A percentile compares a stretch with the other conserved stretches of the same genome.
Conservation (phyloP, 345 rosid genomes). For the Syzygium grande region DNA sequence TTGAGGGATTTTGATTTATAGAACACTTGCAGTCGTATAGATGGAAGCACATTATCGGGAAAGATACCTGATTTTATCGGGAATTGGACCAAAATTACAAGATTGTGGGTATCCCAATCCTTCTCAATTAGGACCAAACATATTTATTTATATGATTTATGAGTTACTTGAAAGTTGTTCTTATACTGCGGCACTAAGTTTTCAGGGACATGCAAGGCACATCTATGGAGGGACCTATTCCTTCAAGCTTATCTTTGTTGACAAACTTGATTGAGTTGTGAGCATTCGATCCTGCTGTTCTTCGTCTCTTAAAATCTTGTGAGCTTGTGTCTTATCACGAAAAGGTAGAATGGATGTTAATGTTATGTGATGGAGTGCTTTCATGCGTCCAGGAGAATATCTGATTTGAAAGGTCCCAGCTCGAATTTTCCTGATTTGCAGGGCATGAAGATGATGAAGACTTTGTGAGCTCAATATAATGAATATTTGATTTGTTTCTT, state of each 20-base stretch:
- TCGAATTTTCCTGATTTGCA: slow-evolving; percentile 46
- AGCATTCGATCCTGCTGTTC: slow-evolving; percentile 1
- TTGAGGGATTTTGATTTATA: neutral
- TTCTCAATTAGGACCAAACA: neutral
- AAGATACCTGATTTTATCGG: slow-evolving; percentile 72
- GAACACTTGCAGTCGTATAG: slow-evolving; percentile 51
- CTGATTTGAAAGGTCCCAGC: slow-evolving; percentile 55
- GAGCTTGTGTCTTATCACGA: neutral
- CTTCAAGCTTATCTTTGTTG: slow-evolving; percentile 44
- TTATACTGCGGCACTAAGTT: neutral
- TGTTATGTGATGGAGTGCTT: neutral
- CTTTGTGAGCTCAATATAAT: slow-evolving; percentile 40
- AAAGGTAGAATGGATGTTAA: neutral
- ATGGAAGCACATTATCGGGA: slow-evolving; percentile 66
- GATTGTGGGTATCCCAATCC: slow-evolving; percentile 40
- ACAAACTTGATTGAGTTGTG: slow-evolving; percentile 42
- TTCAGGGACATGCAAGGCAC: slow-evolving; percentile 77
- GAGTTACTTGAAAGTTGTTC: neutral
- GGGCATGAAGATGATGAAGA: neutral
- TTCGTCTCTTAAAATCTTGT: neutral
- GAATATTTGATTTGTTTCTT: neutral
- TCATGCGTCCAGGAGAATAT: slow-evolving; percentile 46
- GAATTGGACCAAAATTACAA: slow-evolving; percentile 53
- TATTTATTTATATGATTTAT: too few relatives aligned
- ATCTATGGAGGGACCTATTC: slow-evolving; percentile 82